Evolutionary conservation across 371 early-diverging fungal species (phyloP), one percentile per base, ranked within the genome.

Genomic region (Rhizopus microsporus): DNA sequence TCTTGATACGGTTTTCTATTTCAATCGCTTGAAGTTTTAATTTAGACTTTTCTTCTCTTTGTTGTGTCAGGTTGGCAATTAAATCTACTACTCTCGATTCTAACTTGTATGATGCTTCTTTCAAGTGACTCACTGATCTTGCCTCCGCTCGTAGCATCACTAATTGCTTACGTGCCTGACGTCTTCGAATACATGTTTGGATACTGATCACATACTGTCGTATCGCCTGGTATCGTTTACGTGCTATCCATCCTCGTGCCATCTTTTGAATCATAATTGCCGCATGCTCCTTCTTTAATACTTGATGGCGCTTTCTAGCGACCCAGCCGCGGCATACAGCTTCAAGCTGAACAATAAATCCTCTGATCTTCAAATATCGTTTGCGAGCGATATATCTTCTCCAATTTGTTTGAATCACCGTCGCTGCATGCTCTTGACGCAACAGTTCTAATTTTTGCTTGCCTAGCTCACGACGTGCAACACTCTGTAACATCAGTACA

Each of bases 1-100:
- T 54, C n/a, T 69, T 68, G 40, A 89, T 76, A 64, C 88, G 88
- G 12, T 53, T 74, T 62, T 92, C 93, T 44, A 91, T 65, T 8
- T 76, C 65, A 16, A 70, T 62, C 34, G 89, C 77, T 57, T 85
- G 82, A 51, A 78, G 73, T 44, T 71, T 73, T 16, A 91, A 67
- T 10, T 69, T 60, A 31, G 83, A 82, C 72, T 85, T 87, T 63
- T 92, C 93, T 57, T 87, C 83, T 54, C 86, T 83, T 62, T 89
- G 88, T 63, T 80, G 75, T 15, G 81, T 83, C 54, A 97, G 67
- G 52, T 78, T 78, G 68, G 88, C 90, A 37, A 95, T 93, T 65
- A 98, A 80, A 72, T 91, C 93, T 62, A 95, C 85, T 50, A 98
- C 90, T 75, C 95, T 93, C 73, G 85, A 90, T 68, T 99, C 98